Conservation (phyloP, 306 rosid species). For the Arachis stenosperma region DNA sequence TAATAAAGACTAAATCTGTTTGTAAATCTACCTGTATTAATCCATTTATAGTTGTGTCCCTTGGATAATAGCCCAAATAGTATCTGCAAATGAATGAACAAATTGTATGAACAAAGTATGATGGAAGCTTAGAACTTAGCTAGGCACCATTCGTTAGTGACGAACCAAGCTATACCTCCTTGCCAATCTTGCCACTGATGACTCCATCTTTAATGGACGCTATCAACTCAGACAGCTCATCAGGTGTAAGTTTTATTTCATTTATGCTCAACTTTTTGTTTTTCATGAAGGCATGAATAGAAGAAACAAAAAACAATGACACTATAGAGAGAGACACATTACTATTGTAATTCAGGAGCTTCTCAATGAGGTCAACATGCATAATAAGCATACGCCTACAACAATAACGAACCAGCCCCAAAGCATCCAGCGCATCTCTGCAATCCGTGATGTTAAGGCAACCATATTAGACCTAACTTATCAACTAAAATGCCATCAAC, state of each 20-base stretch:
- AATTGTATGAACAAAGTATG: constrained; percentile 26
- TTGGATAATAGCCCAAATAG: constrained; percentile 83
- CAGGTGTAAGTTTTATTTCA: constrained; percentile 78
- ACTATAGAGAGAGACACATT: constrained; percentile 34
- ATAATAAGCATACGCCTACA: constrained; percentile 98
- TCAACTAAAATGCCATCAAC: background rate
- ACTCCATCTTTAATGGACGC: constrained; percentile 76
- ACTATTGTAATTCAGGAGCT: constrained; percentile 94
- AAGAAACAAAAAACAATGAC: background rate
- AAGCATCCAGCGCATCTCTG: constrained; percentile 93
- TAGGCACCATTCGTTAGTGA: constrained; percentile 8
- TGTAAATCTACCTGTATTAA: too few relatives aligned
- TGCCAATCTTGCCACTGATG: constrained; percentile 94
- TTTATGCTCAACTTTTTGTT: constrained; percentile 77
- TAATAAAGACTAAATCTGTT: too few relatives aligned
- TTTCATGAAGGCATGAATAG: constrained; percentile 58
- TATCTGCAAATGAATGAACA: constrained; percentile 56
- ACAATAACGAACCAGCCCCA: constrained; percentile 91
- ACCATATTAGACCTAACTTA: background rate
- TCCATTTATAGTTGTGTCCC: constrained; percentile 37
- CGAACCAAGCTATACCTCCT: constrained; percentile 65
- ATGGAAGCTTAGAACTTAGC: constrained; percentile 6
- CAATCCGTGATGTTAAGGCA: constrained; percentile 36
- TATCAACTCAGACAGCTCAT: constrained; percentile 84
- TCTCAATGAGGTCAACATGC: constrained; percentile 95